phyloP scores from a whole-genome alignment of 2,329 filamentous ascomycete genomes.

The Fusarium sp. region DNA sequence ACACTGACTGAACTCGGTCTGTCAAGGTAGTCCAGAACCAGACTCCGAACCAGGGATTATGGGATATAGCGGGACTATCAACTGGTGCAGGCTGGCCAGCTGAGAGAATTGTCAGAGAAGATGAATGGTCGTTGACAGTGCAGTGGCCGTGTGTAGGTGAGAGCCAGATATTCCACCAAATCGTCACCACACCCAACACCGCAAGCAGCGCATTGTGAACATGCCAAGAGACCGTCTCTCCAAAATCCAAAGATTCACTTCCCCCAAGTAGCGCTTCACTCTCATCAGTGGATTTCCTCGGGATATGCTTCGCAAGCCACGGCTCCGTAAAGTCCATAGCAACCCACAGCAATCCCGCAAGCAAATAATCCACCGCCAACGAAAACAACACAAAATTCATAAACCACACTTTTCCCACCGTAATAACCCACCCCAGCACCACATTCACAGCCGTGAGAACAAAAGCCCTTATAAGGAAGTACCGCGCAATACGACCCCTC shows the following conservation, averaged over 20 bases:
- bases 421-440: conserved; percentile 44
- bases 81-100: neutral
- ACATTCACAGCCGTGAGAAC: conserved; percentile 46
- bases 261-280: conserved; percentile 43
- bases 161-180: conserved; percentile 58
- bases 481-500: conserved; percentile 44
- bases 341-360: conserved; percentile 54
- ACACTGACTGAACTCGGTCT: conserved; percentile 47
- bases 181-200: conserved; percentile 47
- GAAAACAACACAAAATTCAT: conserved; percentile 55
- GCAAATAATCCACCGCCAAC: conserved; percentile 55
- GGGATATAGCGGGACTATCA: conserved; percentile 18
- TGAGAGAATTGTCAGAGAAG: neutral
- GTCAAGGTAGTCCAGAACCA: conserved; percentile 52
- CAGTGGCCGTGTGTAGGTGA: conserved; percentile 52
- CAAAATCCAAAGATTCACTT: neutral
- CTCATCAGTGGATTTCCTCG: conserved; percentile 32
- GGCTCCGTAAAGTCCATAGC: conserved; percentile 47
- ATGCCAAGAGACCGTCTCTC: conserved; percentile 49
- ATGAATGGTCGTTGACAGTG: conserved; percentile 14
- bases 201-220: conserved; percentile 50
- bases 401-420: conserved; percentile 50
- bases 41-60: conserved; percentile 44
- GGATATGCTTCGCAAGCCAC: conserved; percentile 37
- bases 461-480: conserved; percentile 43